A percentile compares a stretch with the other conserved stretches of the same genome.
These are phyloP conservation scores for Pelargonium fulgidum DNA, from an alignment of 441 rosid genomes.

Conservation along the genomic window DNA sequence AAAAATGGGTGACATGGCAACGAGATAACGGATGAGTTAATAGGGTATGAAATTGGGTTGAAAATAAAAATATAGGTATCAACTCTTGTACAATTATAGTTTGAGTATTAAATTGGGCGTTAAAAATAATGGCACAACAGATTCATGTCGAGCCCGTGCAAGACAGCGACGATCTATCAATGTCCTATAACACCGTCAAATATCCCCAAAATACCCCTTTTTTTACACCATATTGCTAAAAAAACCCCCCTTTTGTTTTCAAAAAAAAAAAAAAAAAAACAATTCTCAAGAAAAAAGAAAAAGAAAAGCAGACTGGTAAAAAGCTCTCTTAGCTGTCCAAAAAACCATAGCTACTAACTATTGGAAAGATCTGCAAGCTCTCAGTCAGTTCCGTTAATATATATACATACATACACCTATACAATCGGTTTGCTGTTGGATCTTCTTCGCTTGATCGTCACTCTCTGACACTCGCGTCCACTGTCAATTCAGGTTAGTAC, in stretches of 20 bases:
- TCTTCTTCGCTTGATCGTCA: neutral
- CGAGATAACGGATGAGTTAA: too few relatives aligned
- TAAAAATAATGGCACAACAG: too few relatives aligned
- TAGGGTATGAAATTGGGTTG: too few relatives aligned
- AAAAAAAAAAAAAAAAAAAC: neutral
- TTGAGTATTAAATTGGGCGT: too few relatives aligned
- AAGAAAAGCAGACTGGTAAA: neutral
- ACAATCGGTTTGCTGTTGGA: neutral
- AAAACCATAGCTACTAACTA: neutral
- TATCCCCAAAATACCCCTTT: too few relatives aligned
- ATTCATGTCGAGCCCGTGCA: too few relatives aligned
- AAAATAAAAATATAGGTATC: too few relatives aligned
- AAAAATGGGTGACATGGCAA: too few relatives aligned
- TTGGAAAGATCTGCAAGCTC: conserved; percentile 1
- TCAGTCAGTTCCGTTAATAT: neutral
- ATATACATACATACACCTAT: neutral
- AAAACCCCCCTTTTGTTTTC: neutral
- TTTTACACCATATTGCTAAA: too few relatives aligned
- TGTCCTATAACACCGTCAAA: too few relatives aligned
- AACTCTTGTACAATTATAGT: too few relatives aligned
- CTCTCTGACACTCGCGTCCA: neutral
- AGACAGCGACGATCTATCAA: too few relatives aligned
- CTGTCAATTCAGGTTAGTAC: conserved; percentile 23
- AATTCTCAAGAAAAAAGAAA: neutral
- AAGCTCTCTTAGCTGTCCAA: neutral